Base-by-base conservation (phyloP, 345 rosid genomes). In the Odontarrhena argentea region DNA sequence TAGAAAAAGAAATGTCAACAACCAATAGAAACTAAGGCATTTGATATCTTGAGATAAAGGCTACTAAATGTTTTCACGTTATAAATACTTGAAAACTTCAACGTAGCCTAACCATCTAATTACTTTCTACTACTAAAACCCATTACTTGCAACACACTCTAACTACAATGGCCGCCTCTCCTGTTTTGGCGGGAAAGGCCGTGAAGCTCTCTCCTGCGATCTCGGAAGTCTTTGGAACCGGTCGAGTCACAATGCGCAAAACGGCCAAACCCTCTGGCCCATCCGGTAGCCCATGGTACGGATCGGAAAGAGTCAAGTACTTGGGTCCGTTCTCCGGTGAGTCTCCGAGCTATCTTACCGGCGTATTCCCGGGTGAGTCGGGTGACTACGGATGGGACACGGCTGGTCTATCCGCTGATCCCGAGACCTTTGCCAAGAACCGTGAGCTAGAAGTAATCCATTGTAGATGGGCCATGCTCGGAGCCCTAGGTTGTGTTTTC, bases 351-450 rank as follows among this genome's bases (percentile, higher is more conserved):
- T 85, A 85, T 79, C 68, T 85, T 60, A 85, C 90, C 0, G 87
- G 86, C 0, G 85, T 82, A 60, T 82, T 86, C 76, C 87, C 85
- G 0, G 88, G 87, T 0, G 88, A 86, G 76, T 84, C 85, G 0
- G 88, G 87, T 0, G 88, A 86, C 77, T 84, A 84, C 30, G 92
- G 89, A 1, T 86, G 88, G 92, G 88, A 84, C 83, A 84, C 87
- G 3, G 50, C 50, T 1, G 50, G 50, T 46, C 26, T 46, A 18
- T 46, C 50, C 10, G 50, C 50, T 10, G 50, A 46, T 1, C 50
- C 50, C 26, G 50, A 46, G 50, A 46, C 50, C 11, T 46, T 46
- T 10, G 50, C 50, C 0, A 46, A 11, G 5, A 46, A 46, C 50
- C 50, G 26, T 46, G 50, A 46, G 26, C 26, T 46, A 15, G 50